phyloP scores from a whole-genome alignment of 805 yeast genomes.

The Ogataea henricii region DNA sequence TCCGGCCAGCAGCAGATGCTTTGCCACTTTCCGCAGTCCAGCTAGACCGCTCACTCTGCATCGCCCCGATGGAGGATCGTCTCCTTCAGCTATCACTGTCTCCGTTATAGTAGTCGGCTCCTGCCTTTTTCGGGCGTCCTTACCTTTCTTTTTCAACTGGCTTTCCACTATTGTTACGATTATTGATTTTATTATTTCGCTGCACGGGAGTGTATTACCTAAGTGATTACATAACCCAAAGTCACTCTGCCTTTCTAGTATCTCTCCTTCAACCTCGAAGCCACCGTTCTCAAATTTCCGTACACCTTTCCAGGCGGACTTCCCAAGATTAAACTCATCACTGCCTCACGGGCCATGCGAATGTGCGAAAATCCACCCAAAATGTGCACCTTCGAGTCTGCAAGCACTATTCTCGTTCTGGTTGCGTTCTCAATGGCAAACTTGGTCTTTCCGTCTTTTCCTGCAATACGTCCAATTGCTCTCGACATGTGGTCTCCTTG shows the following conservation, averaged over 20 bases:
- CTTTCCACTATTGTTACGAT: too few relatives aligned
- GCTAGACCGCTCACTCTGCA: too few relatives aligned
- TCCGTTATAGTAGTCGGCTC: too few relatives aligned
- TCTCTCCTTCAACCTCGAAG: constrained; percentile 95
- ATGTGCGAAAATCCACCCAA: constrained; percentile 97
- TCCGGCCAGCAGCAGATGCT: not conserved
- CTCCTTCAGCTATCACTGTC: too few relatives aligned
- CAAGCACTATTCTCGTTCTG: constrained; percentile 94
- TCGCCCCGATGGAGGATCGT: too few relatives aligned
- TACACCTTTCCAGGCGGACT: constrained; percentile 98
- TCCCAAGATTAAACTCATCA: constrained; percentile 91
- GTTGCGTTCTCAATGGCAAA: constrained; percentile 99
- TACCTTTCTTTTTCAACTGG: not conserved
- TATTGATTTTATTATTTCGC: too few relatives aligned
- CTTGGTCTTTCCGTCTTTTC: constrained; percentile 98
- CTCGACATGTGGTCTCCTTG: constrained; percentile 96
- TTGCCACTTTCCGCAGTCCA: too few relatives aligned
- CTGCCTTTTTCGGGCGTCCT: not conserved
- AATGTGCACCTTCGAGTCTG: constrained; percentile 95
- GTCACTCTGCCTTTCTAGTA: constrained; percentile 45
- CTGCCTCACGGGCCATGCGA: constrained; percentile 97
- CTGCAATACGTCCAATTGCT: constrained; percentile 99
- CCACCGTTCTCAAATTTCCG: constrained; percentile 95
- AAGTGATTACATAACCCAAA: not conserved
- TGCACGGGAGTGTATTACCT: too few relatives aligned